Conservation (phyloP, 2,329 filamentous ascomycete genomes). For the Diaporthe australafricana region DNA sequence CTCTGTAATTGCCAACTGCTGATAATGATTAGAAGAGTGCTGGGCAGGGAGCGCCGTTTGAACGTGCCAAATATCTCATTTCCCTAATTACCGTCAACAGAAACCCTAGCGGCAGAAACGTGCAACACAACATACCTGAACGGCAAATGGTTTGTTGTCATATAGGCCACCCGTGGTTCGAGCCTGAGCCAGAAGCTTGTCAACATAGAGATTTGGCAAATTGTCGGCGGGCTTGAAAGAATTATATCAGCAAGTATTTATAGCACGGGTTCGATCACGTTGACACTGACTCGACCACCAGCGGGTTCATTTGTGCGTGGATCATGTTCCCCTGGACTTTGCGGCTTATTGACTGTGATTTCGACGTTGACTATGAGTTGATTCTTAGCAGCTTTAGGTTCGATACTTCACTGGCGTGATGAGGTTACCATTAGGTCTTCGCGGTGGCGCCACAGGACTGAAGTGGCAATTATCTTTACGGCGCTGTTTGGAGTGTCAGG, state of each 20-base stretch:
- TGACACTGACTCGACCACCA: neutral
- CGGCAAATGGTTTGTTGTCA: slow-evolving; percentile 38
- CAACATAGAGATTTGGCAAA: slow-evolving; percentile 25
- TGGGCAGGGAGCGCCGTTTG: neutral
- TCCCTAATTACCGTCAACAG: slow-evolving; percentile 37
- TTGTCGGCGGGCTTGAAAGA: neutral
- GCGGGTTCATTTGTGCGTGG: neutral
- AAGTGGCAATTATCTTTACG: slow-evolving; percentile 41
- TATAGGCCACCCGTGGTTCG: slow-evolving; percentile 29
- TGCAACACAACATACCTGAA: slow-evolving; percentile 41
- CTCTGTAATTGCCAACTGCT: slow-evolving; percentile 15
- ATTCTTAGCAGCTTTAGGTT: neutral
- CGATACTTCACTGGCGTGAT: neutral
- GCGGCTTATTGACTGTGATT: slow-evolving; percentile 35
- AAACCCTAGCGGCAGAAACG: neutral
- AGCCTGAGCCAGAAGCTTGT: slow-evolving; percentile 22
- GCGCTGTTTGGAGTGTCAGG: slow-evolving; percentile 19
- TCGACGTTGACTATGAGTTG: slow-evolving; percentile 17
- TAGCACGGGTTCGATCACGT: neutral
- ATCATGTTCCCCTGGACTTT: neutral
- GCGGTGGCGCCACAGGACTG: slow-evolving; percentile 41
- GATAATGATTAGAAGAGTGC: slow-evolving; percentile 4
- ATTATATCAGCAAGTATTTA: neutral
- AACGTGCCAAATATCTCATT: slow-evolving; percentile 45
- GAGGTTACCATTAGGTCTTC: slow-evolving; percentile 11